Evolutionary conservation across 805 yeast species (phyloP), one percentile per base, ranked within the genome.

Genomic region (Metschnikowia santaceciliae): DNA sequence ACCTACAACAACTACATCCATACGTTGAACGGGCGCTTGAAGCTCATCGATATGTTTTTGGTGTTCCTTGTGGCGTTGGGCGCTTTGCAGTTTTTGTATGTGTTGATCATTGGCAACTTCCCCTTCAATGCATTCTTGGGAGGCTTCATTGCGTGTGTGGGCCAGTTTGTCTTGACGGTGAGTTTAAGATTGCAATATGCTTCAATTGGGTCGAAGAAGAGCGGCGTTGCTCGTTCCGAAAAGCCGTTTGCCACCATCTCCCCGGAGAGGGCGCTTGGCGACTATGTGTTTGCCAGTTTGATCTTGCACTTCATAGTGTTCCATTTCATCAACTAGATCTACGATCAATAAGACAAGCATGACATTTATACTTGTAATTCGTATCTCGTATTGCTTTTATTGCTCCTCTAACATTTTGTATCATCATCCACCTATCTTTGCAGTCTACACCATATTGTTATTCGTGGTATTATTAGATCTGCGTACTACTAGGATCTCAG

Each of bases 81-180:
- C 1, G 70, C 79, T 1, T 68, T 88, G 30, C 98, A 94, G 70
- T 90, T 90, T 64, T 71, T 76, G 3, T 92, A 90, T 68, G 87
- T 88, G 57, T 59, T 84, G 39, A 54, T 90, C 13, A 81, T 90
- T 42, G 96, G 97, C 35, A 89, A 82, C 61, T 94, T 86, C 79
- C 99, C 99, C 15, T 94, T 94, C 79, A 94, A 94, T 70, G 98
- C 97, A 22, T 94, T 94, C 65, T 77, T 94, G 53, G 92, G 96
- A 19, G 98, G 98, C 1, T 94, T 94, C 65, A 80, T 86, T 49
- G 75, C 90, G 20, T 88, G 97, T 42, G 97, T 94, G 46, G 98
- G 96, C 13, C 98, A 94, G 69, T 94, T 94, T 67, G 98, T 94
- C 23, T 78, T 94, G 55, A 82, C 95, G 11, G 89, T 88, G 39